Evolutionary conservation across 768 basidiomycete genomes (phyloP), one percentile per base, ranked within the genome.

Genomic region (Lactarius vividus): DNA sequence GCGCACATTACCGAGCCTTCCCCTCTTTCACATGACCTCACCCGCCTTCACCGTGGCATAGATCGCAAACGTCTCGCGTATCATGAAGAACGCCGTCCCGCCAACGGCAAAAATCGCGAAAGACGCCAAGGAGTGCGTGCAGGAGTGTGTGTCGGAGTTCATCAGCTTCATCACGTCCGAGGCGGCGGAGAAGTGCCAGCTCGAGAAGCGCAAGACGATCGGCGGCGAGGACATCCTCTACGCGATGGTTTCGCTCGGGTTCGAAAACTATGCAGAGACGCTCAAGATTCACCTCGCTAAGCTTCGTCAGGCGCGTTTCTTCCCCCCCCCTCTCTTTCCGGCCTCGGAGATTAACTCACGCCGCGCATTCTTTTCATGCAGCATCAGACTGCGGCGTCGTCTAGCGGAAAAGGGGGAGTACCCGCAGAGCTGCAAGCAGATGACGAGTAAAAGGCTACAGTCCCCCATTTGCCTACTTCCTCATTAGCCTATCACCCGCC

Each of bases 11-110:
- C 15, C 33, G 5, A 20, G 9, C 23, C 18, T 29, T 16, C 37
- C 26, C 39, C 15, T 16, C 6, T 33, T 20, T 20, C n/a, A 33
- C 33, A 28, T 49, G 23, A 52, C 37, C 15, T 35, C 49, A 18
- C 29, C 33, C 37, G 33, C 26, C 40, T 29, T 42, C 16, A 26
- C 33, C 39, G 33, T 46, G 31, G n/a, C 53, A 20, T 71, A 96
- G 95, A 98, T 98, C 71, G 96, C 96, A 59, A 98, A 98, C 74
- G 95, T 98, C n/a, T 88, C 94, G 18, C 85, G 96, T 26, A 96
- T 98, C 73, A 98, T 98, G 96, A 98, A 98, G 77, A 81, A 87
- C 52, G 84, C 93, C 13, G 88, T 98, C 2, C 96, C 96, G 0
- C 79, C 87, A 0, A 90, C 90, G 23, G 93, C 96, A 52, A 98